Evolutionary conservation across 208 protist genomes (phyloP), one percentile per base, ranked within the genome.

Genomic region (Crithidia bombi): DNA sequence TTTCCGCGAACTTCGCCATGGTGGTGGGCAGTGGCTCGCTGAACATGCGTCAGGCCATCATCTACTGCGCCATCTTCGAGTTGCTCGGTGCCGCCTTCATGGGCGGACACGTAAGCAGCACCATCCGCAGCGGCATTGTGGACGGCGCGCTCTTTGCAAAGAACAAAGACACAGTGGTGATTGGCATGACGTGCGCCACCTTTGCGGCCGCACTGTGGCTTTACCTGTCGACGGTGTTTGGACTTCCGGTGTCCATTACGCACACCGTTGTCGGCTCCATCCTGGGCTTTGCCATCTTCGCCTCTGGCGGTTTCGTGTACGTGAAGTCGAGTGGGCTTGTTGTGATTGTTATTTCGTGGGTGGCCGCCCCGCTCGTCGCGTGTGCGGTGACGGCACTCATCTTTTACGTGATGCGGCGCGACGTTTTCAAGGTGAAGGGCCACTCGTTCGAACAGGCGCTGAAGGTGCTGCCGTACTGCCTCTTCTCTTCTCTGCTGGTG

Each of bases 1-100:
- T 93, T 23, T 90, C 78, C 57, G 88, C 87, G 17, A 93, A 92
- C 74, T 96, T 96, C 61, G 91, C 91, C 19, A 92, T 92, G 84
- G 88, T 93, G 54, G 84, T 93, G 7, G 91, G 91, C 36, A 94
- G 84, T 70, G 86, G 88, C 54, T 91, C 86, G 17, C 76, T 93
- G 26, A 87, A 90, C 70, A 91, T 96, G 88, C 72, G 65, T 52
- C 75, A 83, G 67, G 86, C 88, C 7, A 92, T 93, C 68, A 73
- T 92, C 36, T 93, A 89, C 73, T 93, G 88, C 81, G 85, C 82
- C 55, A 63, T 91, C 11, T 93, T 93, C 46, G 87, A 93, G 72
- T 67, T 95, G 21, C 73, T 92, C n/a, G 90, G 90, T 5, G 87
- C 87, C 14, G 82, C 86, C 39, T 91, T 93, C 69, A 95, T 93